Evolutionary conservation across 2,329 filamentous ascomycete genomes (phyloP), one percentile per base, ranked within the genome.

Genomic region (Fusarium goolgardi): DNA sequence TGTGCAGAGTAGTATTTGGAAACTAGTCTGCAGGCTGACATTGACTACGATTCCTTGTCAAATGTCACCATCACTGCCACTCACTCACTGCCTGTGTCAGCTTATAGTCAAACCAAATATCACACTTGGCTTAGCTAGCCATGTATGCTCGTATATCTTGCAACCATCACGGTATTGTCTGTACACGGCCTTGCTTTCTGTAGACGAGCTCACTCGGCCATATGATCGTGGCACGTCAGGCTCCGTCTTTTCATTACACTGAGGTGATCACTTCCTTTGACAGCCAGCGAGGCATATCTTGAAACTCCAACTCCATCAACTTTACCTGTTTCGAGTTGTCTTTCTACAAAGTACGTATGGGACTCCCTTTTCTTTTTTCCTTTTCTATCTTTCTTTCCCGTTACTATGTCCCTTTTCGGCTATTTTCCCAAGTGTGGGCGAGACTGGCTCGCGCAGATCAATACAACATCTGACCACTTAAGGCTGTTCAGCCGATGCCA

Each of bases 261-360:
- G 34, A 63, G 60, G 46, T 47, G 53, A 57, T 66, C 44, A 63
- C 62, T 65, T 66, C 56, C 65, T 52, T 65, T 55, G 53, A 29
- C 23, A 63, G 62, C 31, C 43, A 46, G 49, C 52, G 58, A 70
- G 67, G 67, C 43, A 67, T 69, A 69, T 69, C 59, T 67, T 69
- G 66, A 69, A 70, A 69, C 66, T 32, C 35, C 50, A 43, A 32
- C 53, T 62, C 50, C 62, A 70, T 68, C 47, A 51, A 27, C 16
- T n/a, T 51, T 43, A 23, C 47, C 45, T 54, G 67, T 70, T 69
- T 67, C 63, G 64, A 52, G 47, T 45, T 54, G 18, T 20, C 50
- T 25, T 39, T 57, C 51, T 32, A 37, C 52, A 29, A 40, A 20
- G 20, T 25, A 23, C 39, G 20, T 25, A 23, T 43, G 20, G 43